Percentiles rank a stretch among this genome's conserved stretches.
phyloP scores from a whole-genome alignment of 2,329 filamentous ascomycete species.

The Neonectria sp. region DNA sequence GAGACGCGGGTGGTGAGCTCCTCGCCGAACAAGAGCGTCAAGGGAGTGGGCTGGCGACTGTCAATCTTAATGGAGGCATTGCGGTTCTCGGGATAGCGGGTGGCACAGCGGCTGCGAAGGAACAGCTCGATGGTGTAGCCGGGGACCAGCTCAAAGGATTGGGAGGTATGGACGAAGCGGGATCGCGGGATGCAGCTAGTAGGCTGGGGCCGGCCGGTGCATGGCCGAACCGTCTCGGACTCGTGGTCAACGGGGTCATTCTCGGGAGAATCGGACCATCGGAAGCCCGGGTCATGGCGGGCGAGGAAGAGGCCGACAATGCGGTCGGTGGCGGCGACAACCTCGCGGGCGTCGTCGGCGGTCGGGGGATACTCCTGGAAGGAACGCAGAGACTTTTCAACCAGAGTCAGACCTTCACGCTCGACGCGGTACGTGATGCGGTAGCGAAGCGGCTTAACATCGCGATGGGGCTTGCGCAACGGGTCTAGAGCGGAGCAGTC shows the following conservation, averaged over 20 bases:
- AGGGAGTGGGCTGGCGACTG: constrained; percentile 64
- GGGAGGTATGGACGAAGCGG: constrained; percentile 57
- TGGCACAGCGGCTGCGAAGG: constrained; percentile 59
- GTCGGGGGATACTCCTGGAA: constrained; percentile 65
- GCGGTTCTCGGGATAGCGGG: constrained; percentile 55
- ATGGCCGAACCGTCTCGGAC: constrained; percentile 58
- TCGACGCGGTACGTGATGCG: constrained; percentile 64
- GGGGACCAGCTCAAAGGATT: constrained; percentile 53
- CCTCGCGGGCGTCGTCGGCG: constrained; percentile 60
- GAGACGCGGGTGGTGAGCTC: constrained; percentile 63
- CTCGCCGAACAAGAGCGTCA: constrained; percentile 63
- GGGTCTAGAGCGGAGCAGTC: constrained; percentile 63
- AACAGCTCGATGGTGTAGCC: constrained; percentile 66
- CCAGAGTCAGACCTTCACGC: constrained; percentile 58
- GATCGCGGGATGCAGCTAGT: constrained; percentile 62
- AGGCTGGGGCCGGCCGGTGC: constrained; percentile 59
- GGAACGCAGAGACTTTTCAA: constrained; percentile 63
- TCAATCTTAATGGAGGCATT: constrained; percentile 57
- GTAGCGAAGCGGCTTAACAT: constrained; percentile 63
- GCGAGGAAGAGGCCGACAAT: constrained; percentile 67
- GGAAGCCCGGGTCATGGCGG: constrained; percentile 65
- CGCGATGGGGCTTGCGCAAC: constrained; percentile 51
- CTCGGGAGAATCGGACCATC: constrained; percentile 61
- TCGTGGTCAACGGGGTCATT: constrained; percentile 55
- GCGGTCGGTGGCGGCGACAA: constrained; percentile 64